Evolutionary conservation across 768 basidiomycete genomes (phyloP), one percentile per base, ranked within the genome.

Genomic region (Thelephora aurantiotincta): DNA sequence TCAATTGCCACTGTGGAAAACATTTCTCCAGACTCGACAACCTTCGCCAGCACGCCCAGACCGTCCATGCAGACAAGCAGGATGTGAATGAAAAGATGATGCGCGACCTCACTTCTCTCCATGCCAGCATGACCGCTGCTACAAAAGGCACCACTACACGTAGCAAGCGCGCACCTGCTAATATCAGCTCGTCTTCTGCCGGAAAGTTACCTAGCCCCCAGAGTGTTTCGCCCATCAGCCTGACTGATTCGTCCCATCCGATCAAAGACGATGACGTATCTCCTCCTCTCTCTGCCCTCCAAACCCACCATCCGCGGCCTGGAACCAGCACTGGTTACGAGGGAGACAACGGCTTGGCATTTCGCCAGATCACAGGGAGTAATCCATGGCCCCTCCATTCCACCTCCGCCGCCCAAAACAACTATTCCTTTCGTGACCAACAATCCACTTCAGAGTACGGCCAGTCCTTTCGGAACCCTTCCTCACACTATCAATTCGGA

Each of bases 11-110:
- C 61, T 98, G 94, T 68, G 76, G 80, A 11, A 93, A 94, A 63
- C 83, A 93, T 54, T 97, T 97, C 61, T 92, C 90, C 5, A 80
- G 94, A 11, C 80, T 98, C 60, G 94, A 98, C 66, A 98, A 98
- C 59, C 75, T 98, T 2, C 81, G 94, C 42, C 94, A 98, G 61
- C 94, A 98, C 63, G 89, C 92, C 0, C 87, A 93, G 71, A 94
- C 93, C 5, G 92, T 96, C 1, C 94, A 98, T 58, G 80, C 90
- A n/a, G 91, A 96, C 61, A 87, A 89, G 68, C 78, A 78, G 61
- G 84, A 85, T 0, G 75, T 80, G 65, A 93, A 93, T 68, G 85
- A 88, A 61, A 68, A 75, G 46, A 91, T 90, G 87, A 91, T 92
- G 86, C 80, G 84, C 54, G 83, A 89, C 50, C 77, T 93, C 51